Conservation (phyloP, 2,329 filamentous ascomycete species). For the Botrytis hyacinthi region DNA sequence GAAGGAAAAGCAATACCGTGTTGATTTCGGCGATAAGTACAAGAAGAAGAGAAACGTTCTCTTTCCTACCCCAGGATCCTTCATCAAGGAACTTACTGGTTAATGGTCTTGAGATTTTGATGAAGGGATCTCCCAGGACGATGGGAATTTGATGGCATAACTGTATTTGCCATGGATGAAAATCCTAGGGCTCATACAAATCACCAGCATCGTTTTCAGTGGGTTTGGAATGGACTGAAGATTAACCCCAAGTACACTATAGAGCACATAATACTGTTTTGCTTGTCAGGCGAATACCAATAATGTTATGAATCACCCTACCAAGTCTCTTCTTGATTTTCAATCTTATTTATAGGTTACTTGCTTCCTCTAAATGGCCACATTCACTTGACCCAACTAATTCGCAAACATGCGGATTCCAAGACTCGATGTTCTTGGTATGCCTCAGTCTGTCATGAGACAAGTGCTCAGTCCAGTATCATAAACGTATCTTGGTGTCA, state of each 20-base stretch:
- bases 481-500: background rate
- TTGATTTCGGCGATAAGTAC: constrained; percentile 90
- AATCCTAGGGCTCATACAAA: no score
- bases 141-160: background rate
- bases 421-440: background rate
- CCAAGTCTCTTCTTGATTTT: background rate
- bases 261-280: background rate
- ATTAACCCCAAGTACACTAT: background rate
- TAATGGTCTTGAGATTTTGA: background rate
- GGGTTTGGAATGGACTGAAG: background rate
- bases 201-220: background rate
- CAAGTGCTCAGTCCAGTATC: constrained; percentile 1
- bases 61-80: constrained; percentile 51
- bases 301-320: background rate
- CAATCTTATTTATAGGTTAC: background rate
- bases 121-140: background rate
- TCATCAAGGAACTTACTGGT: constrained; percentile 25
- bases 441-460: background rate
- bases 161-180: background rate
- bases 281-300: background rate
- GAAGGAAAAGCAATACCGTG: constrained; percentile 88
- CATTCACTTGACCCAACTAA: background rate
- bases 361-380: background rate
- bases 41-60: constrained; percentile 88
- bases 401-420: background rate